Base-by-base conservation (phyloP, 2,329 filamentous ascomycete species). In the Phialophora verrucosa region DNA sequence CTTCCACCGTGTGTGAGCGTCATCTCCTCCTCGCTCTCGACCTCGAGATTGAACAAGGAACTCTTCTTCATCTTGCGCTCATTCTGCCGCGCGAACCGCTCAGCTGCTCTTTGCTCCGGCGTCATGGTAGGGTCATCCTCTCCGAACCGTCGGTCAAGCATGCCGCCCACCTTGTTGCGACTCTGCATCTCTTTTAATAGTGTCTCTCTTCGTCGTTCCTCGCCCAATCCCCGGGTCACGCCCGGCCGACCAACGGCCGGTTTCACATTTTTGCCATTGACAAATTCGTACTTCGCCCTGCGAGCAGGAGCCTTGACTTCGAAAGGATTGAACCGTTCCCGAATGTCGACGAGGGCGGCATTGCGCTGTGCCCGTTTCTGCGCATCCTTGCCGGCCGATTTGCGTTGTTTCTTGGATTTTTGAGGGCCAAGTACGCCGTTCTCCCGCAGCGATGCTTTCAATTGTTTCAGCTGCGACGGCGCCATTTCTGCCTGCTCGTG, bases 271-370 rank as follows among this genome's bases (percentile, higher is more conserved):
- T 86, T 86, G 69, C 86, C 87, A 61, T 85, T 93, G 0, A 91
- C 93, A 53, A 93, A 90, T 51, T 94, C 89, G 71, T 96, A 96
- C 75, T 98, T 98, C 64, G 88, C 88, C 0, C 89, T 91, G 66
- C 90, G 86, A 1, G 89, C 84, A 49, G 90, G 88, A 65, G 91
- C 88, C 79, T 96, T 96, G 77, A 97, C 87, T 76, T 99, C 95
- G 79, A 99, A 99, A 0, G 95, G 95, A 77, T 99, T 99, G 86
- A 98, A 98, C 72, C 93, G 90, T 75, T 98, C 93, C 75, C 95
- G 90, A 76, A 99, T 97, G 64, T 87, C 88, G 73, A 91, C 88
- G 69, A 99, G 84, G 17, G 93, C 91, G 63, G 88, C 89, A 75
- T 90, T 87, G 75, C 90, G 88, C 76, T 92, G 88, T 29, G 92